These are phyloP conservation scores for Macrolepiota dolichaula DNA, from an alignment of 768 basidiomycete genomes.

Conservation along the genomic window DNA sequence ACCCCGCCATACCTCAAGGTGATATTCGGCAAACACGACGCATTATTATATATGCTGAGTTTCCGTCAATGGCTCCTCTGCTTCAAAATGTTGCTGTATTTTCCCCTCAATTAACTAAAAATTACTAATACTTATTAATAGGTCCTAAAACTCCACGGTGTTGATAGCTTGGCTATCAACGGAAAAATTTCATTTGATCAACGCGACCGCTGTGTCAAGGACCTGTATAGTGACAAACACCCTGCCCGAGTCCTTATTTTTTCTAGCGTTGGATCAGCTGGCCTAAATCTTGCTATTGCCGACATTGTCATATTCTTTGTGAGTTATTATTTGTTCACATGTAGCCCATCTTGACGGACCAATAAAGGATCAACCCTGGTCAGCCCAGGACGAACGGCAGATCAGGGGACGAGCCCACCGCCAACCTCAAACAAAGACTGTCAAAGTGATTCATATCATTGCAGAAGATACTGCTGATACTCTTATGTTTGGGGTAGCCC, in stretches of 20 bases:
- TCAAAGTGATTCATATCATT: not conserved
- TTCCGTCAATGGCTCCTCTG: too few species aligned
- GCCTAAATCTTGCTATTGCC: too few species aligned
- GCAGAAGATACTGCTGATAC: not conserved
- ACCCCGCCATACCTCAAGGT: not conserved
- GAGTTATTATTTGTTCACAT: too few species aligned
- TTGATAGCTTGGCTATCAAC: not conserved
- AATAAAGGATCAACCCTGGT: too few species aligned
- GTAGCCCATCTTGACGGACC: too few species aligned
- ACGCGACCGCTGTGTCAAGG: not conserved
- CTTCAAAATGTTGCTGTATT: not conserved
- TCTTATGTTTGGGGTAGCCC: too few species aligned
- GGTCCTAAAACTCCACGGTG: not conserved
- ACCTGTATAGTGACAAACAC: not conserved
- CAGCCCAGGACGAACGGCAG: too few species aligned
- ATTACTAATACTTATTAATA: not conserved
- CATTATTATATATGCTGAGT: not conserved
- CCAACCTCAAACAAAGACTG: not conserved
- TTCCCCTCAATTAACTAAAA: not conserved
- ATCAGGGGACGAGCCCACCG: not conserved
- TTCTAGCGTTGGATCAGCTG: not conserved
- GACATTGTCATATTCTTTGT: too few species aligned
- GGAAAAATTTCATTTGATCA: too few species aligned
- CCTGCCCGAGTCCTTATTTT: not conserved
- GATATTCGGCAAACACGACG: not conserved